A percentile compares a stretch with the other conserved stretches of the same genome.
Conservation (phyloP, 2,329 filamentous ascomycete species). For the Lomentospora prolificans region DNA sequence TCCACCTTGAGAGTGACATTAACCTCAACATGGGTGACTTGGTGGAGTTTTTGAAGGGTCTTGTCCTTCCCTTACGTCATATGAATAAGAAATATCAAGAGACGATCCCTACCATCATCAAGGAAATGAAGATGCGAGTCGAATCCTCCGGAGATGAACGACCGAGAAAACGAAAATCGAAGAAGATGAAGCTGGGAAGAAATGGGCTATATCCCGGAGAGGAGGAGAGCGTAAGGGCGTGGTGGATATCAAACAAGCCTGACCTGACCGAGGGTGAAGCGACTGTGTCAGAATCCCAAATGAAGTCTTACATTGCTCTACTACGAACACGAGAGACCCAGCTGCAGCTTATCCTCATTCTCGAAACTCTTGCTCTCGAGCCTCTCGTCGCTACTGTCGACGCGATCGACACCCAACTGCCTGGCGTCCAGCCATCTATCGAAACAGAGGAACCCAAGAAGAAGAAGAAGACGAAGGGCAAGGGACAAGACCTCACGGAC, state of each 20-base stretch:
- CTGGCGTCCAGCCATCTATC: constrained; percentile 15
- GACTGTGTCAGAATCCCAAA: constrained; percentile 37
- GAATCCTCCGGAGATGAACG: constrained; percentile 41
- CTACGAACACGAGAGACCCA: constrained; percentile 69
- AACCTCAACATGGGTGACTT: constrained; percentile 53
- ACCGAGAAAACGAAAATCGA: constrained; percentile 39
- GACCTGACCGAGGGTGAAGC: constrained; percentile 39
- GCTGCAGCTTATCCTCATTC: constrained; percentile 67
- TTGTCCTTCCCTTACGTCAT: constrained; percentile 55
- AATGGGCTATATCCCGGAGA: constrained; percentile 61
- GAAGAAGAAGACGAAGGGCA: constrained; percentile 49
- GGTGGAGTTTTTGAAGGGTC: constrained; percentile 56
- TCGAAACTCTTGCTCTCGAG: constrained; percentile 67
- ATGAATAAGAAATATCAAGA: constrained; percentile 77
- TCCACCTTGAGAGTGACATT: constrained; percentile 52
- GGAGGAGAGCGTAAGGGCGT: constrained; percentile 52
- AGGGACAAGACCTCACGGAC: constrained; percentile 52
- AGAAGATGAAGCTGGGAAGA: constrained; percentile 57
- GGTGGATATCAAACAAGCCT: constrained; percentile 57
- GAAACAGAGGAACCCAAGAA: constrained; percentile 1
- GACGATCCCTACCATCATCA: constrained; percentile 52
- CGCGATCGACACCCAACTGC: constrained; percentile 25
- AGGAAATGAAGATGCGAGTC: constrained; percentile 43
- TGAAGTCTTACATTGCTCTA: constrained; percentile 53
- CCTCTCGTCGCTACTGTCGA: constrained; percentile 33